A percentile compares a stretch with the other conserved stretches of the same genome.
phyloP scores from a whole-genome alignment of 768 basidiomycete genomes.

The Exsudoporus frostii region DNA sequence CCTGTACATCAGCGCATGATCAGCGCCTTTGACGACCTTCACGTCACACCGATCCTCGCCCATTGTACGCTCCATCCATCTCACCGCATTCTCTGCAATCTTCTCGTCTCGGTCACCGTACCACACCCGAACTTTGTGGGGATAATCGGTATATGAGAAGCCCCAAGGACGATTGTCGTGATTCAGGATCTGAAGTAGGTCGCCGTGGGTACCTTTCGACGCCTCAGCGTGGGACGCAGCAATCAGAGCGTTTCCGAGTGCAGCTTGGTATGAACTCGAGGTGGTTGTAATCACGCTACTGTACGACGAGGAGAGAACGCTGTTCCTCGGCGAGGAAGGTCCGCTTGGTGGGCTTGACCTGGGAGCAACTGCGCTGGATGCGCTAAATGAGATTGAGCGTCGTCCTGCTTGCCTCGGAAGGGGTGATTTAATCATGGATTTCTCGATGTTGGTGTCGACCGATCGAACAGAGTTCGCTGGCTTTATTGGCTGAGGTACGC shows the following conservation, averaged over 20 bases:
- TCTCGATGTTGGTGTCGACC: constrained; percentile 32
- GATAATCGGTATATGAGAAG: constrained; percentile 80
- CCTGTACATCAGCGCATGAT: constrained; percentile 92
- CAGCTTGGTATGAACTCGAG: constrained; percentile 47
- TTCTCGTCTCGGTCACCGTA: constrained; percentile 93
- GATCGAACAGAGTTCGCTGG: constrained; percentile 15
- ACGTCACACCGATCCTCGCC: constrained; percentile 70
- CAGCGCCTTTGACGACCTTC: constrained; percentile 81
- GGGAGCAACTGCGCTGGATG: constrained; percentile 27
- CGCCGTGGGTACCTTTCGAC: constrained; percentile 84
- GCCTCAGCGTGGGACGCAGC: constrained; percentile 96
- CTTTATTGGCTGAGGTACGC: constrained; percentile 17
- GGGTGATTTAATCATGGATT: constrained; percentile 33
- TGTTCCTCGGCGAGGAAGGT: constrained; percentile 52
- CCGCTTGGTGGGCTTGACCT: constrained; percentile 45
- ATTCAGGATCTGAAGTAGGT: constrained; percentile 89
- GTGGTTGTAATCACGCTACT: constrained; percentile 21
- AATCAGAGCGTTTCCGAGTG: constrained; percentile 85
- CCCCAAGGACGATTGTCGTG: constrained; percentile 88
- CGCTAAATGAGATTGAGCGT: constrained; percentile 67
- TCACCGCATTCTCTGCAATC: constrained; percentile 85
- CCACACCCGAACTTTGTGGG: constrained; percentile 79
- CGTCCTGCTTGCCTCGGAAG: constrained; percentile 52
- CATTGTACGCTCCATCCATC: constrained; percentile 91
- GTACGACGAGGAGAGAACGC: constrained; percentile 34